Evolutionary conservation across 2,329 filamentous ascomycete genomes (phyloP).

Genomic region (Epichloe festucae): DNA sequence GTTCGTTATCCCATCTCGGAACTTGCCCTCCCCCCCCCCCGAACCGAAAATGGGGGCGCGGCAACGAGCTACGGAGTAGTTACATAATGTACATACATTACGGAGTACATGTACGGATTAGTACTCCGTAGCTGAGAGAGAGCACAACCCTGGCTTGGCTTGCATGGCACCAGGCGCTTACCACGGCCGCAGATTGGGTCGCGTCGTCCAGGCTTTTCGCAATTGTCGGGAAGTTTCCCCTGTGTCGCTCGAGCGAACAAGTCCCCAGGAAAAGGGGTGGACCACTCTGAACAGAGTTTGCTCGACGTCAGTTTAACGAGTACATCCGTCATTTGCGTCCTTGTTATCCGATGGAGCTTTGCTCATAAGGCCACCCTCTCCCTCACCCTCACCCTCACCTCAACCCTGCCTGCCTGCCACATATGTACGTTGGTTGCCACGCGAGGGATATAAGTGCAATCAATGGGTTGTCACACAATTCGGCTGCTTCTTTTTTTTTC

Average conservation of each 20-base stretch:
- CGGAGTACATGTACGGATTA: too few species aligned
- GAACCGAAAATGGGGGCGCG: not conserved
- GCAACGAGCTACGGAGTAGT: not conserved
- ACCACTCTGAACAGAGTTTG: not conserved
- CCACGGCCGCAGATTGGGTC: conserved; percentile 6
- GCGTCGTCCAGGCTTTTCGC: conserved; percentile 4
- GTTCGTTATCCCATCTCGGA: not conserved
- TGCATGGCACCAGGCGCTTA: conserved; percentile 6
- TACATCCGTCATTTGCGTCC: too few species aligned
- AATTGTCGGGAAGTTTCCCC: not conserved
- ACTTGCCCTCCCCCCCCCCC: too few species aligned
- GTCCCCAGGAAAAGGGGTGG: not conserved
- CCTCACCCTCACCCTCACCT: too few species aligned
- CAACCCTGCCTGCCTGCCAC: too few species aligned
- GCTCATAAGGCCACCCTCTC: too few species aligned
- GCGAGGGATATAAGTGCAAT: too few species aligned
- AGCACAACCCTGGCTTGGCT: not conserved
- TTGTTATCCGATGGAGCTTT: too few species aligned
- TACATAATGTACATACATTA: too few species aligned
- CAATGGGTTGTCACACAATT: too few species aligned
- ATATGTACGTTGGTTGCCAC: too few species aligned
- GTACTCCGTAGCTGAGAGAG: not conserved
- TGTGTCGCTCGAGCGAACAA: not conserved
- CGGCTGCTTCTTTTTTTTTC: not conserved
- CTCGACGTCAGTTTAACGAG: too few species aligned